A percentile compares a stretch with the other conserved stretches of the same genome.
These are phyloP conservation scores for Ophiocordyceps camponoti-leonardi DNA, from an alignment of 2,329 filamentous ascomycete genomes.

Conservation along the genomic window DNA sequence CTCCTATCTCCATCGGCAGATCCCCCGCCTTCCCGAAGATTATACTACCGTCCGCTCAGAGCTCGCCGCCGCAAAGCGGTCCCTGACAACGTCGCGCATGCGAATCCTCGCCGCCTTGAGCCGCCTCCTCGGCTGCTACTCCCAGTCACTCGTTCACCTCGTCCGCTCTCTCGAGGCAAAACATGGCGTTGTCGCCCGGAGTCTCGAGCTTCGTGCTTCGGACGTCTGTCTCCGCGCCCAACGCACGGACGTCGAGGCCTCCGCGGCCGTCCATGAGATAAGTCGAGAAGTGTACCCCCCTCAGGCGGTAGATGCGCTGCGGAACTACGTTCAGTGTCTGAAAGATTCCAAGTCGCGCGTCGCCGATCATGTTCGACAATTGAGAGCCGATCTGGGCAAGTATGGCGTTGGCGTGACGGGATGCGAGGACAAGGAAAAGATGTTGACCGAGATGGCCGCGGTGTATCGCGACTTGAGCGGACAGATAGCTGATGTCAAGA, in stretches of 20 bases:
- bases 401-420: constrained; percentile 28
- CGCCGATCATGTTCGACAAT: constrained; percentile 22
- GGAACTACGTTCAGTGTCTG: constrained; percentile 30
- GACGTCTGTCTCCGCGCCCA: constrained; percentile 26
- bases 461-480: constrained; percentile 31
- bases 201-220: constrained; percentile 31
- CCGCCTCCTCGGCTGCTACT: constrained; percentile 21
- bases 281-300: constrained; percentile 26
- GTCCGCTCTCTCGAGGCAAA: constrained; percentile 36
- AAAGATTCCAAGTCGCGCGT: constrained; percentile 28
- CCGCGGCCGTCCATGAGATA: constrained; percentile 15
- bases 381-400: constrained; percentile 25
- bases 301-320: constrained; percentile 23
- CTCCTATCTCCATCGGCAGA: constrained; percentile 39
- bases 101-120: constrained; percentile 18
- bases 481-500: constrained; percentile 30
- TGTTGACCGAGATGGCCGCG: constrained; percentile 35
- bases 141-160: constrained; percentile 21
- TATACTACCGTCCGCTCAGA: constrained; percentile 18
- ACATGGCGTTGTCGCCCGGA: constrained; percentile 32
- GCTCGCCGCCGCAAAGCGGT: constrained; percentile 11
- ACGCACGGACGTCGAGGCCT: constrained; percentile 20
- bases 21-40: constrained; percentile 28
- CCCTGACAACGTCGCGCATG: constrained; percentile 22
- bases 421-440: constrained; percentile 24